These are phyloP conservation scores for Tolypocladium cylindrosporum DNA, from an alignment of 2,329 filamentous ascomycete genomes.

Conservation along the genomic window DNA sequence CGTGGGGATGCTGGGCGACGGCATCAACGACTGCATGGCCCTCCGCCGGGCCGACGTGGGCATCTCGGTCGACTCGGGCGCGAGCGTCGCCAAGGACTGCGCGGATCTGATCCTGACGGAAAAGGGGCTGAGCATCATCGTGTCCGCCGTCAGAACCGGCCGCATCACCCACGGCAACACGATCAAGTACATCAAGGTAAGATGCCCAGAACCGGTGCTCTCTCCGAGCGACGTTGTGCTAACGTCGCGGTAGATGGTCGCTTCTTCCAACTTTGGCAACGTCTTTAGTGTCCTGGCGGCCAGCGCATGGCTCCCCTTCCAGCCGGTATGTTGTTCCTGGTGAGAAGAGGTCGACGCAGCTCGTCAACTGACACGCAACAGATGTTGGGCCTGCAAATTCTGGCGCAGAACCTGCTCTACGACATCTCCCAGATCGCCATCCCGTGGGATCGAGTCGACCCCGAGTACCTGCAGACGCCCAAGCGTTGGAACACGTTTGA, in stretches of 20 bases:
- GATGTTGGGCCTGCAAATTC: conserved; percentile 16
- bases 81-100: conserved; percentile 17
- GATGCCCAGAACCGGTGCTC: not conserved
- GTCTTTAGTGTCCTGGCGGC: conserved; percentile 17
- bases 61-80: conserved; percentile 19
- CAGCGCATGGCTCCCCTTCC: conserved; percentile 17
- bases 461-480: conserved; percentile 14
- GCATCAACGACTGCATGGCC: conserved; percentile 19
- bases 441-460: conserved; percentile 17
- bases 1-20: conserved; percentile 19
- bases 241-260: conserved; percentile 11
- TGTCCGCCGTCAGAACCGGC: conserved; percentile 13
- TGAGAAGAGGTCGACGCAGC: not conserved
- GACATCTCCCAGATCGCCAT: conserved; percentile 19
- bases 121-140: conserved; percentile 17
- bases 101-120: conserved; percentile 18
- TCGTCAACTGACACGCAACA: not conserved
- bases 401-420: conserved; percentile 18
- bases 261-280: conserved; percentile 20
- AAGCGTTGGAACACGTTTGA: conserved; percentile 16
- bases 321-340: conserved; percentile 4
- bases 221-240: not conserved
- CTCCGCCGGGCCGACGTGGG: conserved; percentile 16
- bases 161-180: conserved; percentile 17
- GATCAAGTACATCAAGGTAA: conserved; percentile 18